phyloP scores from a whole-genome alignment of 1,139 yeast genomes.

The Kurtzmaniella natalensis region DNA sequence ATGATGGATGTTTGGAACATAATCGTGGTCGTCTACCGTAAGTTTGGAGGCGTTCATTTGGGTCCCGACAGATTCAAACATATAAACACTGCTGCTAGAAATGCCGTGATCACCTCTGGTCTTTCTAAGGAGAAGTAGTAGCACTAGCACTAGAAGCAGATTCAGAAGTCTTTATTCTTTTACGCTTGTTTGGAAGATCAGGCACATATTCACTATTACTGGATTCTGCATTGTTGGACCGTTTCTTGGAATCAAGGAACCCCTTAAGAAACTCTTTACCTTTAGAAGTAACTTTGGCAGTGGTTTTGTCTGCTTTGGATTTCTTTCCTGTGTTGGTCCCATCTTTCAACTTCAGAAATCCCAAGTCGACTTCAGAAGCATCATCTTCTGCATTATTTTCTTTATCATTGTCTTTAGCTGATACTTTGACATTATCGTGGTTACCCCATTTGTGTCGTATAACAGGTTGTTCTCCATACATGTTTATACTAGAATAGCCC shows the following conservation, averaged over 20 bases:
- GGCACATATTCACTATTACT: constrained; percentile 3
- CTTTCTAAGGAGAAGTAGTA: constrained; percentile 23
- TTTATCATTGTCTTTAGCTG: too few relatives aligned
- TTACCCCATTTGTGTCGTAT: constrained; percentile 26
- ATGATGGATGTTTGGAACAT: constrained; percentile 84
- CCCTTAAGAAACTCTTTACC: constrained; percentile 18
- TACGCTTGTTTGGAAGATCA: constrained; percentile 3
- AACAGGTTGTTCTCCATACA: constrained; percentile 16
- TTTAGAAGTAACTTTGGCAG: not conserved
- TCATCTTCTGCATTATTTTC: too few relatives aligned
- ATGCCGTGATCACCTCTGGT: constrained; percentile 67
- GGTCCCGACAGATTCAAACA: constrained; percentile 96
- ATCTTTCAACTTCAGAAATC: constrained; percentile 15
- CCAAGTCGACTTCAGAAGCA: constrained; percentile 1
- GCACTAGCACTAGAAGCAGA: constrained; percentile 19
- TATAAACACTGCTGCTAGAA: constrained; percentile 84
- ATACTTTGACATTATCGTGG: constrained; percentile 6
- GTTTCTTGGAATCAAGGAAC: constrained; percentile 26
- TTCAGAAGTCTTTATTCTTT: constrained; percentile 7
- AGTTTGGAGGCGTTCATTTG: constrained; percentile 90
- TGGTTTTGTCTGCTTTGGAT: not conserved
- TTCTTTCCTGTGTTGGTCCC: constrained; percentile 20
- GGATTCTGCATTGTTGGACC: constrained; percentile 10
- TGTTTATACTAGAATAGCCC: constrained; percentile 46
- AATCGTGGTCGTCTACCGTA: constrained; percentile 81